Evolutionary conservation across 805 yeast species (phyloP).

Genomic region (Nadsonia fulvescens): DNA sequence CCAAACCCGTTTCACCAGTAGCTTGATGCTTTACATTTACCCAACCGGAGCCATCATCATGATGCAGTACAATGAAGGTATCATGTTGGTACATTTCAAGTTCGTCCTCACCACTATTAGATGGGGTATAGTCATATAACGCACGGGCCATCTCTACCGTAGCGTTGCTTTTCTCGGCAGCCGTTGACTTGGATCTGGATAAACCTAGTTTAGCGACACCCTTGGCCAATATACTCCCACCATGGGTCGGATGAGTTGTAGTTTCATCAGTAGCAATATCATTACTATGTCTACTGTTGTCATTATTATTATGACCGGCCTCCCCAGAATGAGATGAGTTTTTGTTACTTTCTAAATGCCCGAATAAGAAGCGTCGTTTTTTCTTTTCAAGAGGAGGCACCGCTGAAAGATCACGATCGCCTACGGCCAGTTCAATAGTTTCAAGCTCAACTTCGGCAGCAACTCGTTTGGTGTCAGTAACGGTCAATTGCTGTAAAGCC

Average conservation of each 20-base stretch:
- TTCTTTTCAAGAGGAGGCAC: constrained; percentile 19
- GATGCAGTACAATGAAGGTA: constrained; percentile 33
- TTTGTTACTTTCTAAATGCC: constrained; percentile 9
- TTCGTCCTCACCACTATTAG: constrained; percentile 73
- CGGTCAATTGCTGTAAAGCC: constrained; percentile 42
- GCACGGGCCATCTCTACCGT: too few species aligned
- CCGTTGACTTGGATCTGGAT: too few species aligned
- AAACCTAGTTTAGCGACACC: constrained; percentile 6
- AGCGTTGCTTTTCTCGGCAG: too few species aligned
- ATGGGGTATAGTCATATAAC: constrained; percentile 43
- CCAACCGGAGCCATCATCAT: constrained; percentile 93
- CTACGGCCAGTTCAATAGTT: constrained; percentile 71
- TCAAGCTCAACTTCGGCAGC: constrained; percentile 76
- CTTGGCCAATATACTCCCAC: too few species aligned
- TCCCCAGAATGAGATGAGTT: too few species aligned
- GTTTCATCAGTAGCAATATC: constrained; percentile 4
- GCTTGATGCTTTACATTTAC: constrained; percentile 38
- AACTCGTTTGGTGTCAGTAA: constrained; percentile 58
- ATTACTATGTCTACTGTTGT: too few species aligned
- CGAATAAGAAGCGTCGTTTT: constrained; percentile 45
- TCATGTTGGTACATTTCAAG: constrained; percentile 44
- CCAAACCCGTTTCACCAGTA: constrained; percentile 48
- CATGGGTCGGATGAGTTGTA: too few species aligned
- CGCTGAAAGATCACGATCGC: constrained; percentile 30
- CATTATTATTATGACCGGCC: too few species aligned